Base-by-base conservation (phyloP, 768 basidiomycete species). In the Coprinellus micaceus region DNA sequence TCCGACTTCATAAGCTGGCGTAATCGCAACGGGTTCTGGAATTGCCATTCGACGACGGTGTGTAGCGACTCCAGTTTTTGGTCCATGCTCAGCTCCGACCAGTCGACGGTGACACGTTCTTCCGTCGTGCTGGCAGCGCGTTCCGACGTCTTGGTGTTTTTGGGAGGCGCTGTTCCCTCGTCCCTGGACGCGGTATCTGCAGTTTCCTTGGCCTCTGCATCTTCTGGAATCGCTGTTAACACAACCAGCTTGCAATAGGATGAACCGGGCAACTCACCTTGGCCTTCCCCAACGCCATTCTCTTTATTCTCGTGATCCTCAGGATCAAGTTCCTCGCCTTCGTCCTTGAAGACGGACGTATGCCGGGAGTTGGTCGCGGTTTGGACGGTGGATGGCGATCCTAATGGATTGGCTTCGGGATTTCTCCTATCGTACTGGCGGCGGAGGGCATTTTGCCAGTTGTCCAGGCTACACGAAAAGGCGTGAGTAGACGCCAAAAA, bases 31-130 rank as follows among this genome's bases (percentile, higher is more conserved):
- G 89, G 82, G 64, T 90, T 89, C 57, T 91, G 85, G 60, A 94
- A 92, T 63, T 91, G 89, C 92, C 92, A 94, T 70, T 94, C 92
- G 26, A 78, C 80, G 48, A 94, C 72, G 15, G 81, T 73, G 61
- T 91, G 82, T 63, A 93, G 71, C 3, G 87, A 83, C 58, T 91
- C 86, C 41, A 94, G 80, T 70, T 91, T 91, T 30, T 72, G 71
- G 39, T 85, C 76, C 79, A 89, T 84, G 2, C 84, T 76, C 25
- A 93, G 80, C 43, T 86, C 77, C 43, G 82, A 73, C 90, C 91
- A 93, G 64, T 89, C 78, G 54, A 77, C 76, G 37, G 81, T 75
- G 55, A 73, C 75, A 40, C 66, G 60, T 41, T 65, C 61, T 53
- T 64, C 66, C n/a, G 58, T 50, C 21, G 44, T 13, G 25, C 39